Conservation (phyloP, 331 rosid species). For the Rosa hybrid region DNA sequence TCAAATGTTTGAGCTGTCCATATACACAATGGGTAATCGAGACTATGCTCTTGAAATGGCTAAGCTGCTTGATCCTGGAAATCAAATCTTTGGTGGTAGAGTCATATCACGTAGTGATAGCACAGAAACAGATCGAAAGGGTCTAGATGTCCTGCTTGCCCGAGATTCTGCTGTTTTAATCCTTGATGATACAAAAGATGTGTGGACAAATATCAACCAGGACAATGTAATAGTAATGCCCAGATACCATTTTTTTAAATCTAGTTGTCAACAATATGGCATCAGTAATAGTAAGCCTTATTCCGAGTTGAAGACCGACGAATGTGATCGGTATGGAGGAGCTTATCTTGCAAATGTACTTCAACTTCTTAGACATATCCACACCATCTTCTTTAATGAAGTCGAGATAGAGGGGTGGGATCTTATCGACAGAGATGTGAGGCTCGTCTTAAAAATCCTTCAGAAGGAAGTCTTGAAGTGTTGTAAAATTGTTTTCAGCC, state of each 20-base stretch:
- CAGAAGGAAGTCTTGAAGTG: neutral
- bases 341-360: neutral
- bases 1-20: neutral
- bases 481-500: neutral
- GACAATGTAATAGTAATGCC: neutral
- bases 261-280: neutral
- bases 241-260: neutral
- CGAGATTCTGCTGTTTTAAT: neutral
- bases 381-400: neutral
- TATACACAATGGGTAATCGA: neutral
- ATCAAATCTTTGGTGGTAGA: neutral
- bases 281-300: neutral
- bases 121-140: neutral
- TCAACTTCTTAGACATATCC: neutral
- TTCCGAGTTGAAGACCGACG: neutral
- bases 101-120: neutral
- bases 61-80: neutral
- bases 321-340: neutral
- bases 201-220: neutral
- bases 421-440: neutral
- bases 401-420: neutral
- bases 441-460: neutral
- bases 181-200: constrained; percentile 4
- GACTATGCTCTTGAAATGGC: neutral
- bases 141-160: neutral